phyloP scores from a whole-genome alignment of 2,329 filamentous ascomycete genomes.

The Neopestalotiopsis clavispora region DNA sequence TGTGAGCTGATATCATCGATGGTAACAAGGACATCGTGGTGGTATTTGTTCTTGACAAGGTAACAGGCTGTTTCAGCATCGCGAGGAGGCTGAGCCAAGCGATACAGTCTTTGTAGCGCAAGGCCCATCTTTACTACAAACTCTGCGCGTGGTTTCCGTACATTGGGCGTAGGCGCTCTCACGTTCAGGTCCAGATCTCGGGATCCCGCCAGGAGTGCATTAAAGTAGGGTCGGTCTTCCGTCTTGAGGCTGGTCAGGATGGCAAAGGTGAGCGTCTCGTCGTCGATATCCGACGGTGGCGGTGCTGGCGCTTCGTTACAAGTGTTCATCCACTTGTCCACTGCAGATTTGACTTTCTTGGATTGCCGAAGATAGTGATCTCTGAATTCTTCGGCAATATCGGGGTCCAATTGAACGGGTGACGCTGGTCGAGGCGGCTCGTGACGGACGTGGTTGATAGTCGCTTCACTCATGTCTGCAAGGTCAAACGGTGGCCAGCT shows the following conservation, averaged over 20 bases:
- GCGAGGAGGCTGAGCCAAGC: slow-evolving; percentile 72
- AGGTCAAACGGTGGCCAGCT: slow-evolving; percentile 88
- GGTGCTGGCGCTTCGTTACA: slow-evolving; percentile 76
- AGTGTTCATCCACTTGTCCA: slow-evolving; percentile 86
- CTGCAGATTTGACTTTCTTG: slow-evolving; percentile 88
- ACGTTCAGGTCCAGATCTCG: slow-evolving; percentile 59
- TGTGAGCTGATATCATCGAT: slow-evolving; percentile 85
- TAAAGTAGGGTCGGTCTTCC: slow-evolving; percentile 80
- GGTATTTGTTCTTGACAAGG: slow-evolving; percentile 78
- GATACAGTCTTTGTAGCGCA: slow-evolving; percentile 85
- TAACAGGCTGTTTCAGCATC: slow-evolving; percentile 88
- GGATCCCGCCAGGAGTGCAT: slow-evolving; percentile 72
- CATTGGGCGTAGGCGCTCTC: slow-evolving; percentile 70
- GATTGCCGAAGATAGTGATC: slow-evolving; percentile 92
- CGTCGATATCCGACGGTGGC: slow-evolving; percentile 87
- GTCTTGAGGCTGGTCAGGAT: slow-evolving; percentile 85
- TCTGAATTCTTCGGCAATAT: slow-evolving; percentile 90
- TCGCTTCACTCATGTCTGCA: slow-evolving; percentile 63
- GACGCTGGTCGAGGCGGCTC: slow-evolving; percentile 61
- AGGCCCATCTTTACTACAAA: slow-evolving; percentile 76
- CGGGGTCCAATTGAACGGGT: slow-evolving; percentile 81
- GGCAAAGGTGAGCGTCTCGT: slow-evolving; percentile 91
- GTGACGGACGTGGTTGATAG: slow-evolving; percentile 63
- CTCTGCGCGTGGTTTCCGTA: slow-evolving; percentile 69
- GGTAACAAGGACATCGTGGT: slow-evolving; percentile 87